Conservation (phyloP, 257 asterid genomes). For the Jacaranda copaia region DNA sequence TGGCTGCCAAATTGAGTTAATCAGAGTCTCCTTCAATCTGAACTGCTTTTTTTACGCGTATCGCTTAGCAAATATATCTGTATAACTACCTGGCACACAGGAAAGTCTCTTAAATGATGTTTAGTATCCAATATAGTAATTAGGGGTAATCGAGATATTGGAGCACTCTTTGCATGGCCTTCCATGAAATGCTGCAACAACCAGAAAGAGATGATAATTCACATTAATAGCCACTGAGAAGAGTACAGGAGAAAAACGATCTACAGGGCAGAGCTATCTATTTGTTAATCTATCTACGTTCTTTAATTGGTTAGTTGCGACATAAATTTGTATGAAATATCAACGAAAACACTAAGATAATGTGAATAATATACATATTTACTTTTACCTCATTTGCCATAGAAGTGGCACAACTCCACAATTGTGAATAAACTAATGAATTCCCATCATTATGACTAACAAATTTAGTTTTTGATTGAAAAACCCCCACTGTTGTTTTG, state of each 20-base stretch:
- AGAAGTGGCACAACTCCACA: slow-evolving; percentile 19
- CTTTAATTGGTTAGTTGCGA: background rate
- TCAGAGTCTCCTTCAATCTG: slow-evolving; percentile 41
- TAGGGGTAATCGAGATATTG: slow-evolving; percentile 94
- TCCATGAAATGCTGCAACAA: slow-evolving; percentile 96
- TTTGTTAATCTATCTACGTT: background rate
- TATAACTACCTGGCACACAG: slow-evolving; percentile 85
- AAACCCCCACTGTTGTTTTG: background rate
- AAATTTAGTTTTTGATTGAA: slow-evolving; percentile 4
- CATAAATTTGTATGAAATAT: slow-evolving; percentile 7
- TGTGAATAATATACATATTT: slow-evolving; percentile 1
- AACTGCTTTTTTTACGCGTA: slow-evolving; percentile 25
- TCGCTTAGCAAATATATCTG: slow-evolving; percentile 17
- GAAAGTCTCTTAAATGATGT: slow-evolving; percentile 74
- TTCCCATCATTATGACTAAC: background rate
- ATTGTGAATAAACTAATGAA: background rate
- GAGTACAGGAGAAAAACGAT: slow-evolving; percentile 25
- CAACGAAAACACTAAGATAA: background rate
- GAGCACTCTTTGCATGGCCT: slow-evolving; percentile 97
- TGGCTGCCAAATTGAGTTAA: slow-evolving; percentile 66
- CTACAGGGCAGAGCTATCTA: slow-evolving; percentile 5
- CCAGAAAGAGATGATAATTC: slow-evolving; percentile 42
- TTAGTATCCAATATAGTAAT: slow-evolving; percentile 78
- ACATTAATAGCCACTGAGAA: slow-evolving; percentile 22
- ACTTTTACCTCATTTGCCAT: slow-evolving; percentile 12